Base-by-base conservation (phyloP, 768 basidiomycete species). In the Cantharellus cinnabarinus region DNA sequence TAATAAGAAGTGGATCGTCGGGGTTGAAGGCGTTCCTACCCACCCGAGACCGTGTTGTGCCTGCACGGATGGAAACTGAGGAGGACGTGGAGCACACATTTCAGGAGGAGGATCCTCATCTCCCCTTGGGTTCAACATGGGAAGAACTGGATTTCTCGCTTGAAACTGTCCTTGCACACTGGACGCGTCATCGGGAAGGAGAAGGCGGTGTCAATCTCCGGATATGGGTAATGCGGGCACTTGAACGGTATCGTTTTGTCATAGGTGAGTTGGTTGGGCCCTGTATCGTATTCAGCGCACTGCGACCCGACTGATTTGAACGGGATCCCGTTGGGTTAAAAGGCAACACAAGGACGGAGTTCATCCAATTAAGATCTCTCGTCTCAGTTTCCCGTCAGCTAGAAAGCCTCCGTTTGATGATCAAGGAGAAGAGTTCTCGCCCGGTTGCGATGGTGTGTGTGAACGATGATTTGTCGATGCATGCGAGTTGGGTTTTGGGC, bases 11-110 rank as follows among this genome's bases (percentile, higher is more conserved):
- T 44, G 61, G 65, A 4, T 53, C 59, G 15, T 52, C 37, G 34
- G 69, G 69, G 1, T 56, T 70, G 4, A 61, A 60, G 4, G 64
- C 66, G 1, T 67, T 70, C 58, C 50, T 70, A 3, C 69, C 69
- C 15, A 56, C 48, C 29, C 15, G 10, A 4, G 40, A 34, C 29
- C 57, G 60, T 1, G 53, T 15, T n/a, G 50, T 64, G 57, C 57
- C 10, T 15, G 10, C 53, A 41, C 29, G 20, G 20, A 48, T 48
- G 44, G 44, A 48, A 48, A 10, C 10, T 48, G 44, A 48, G 44
- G 44, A 10, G 29, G 20, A 29, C 20, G 20, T 29, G 20, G 20
- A 10, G 44, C 44, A 29, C 44, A 10, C 44, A 48, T 37, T 37
- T 7, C 38, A 10, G 10, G 7, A 10, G 10, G 7, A 7, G 14